Percentiles rank a stretch among this genome's conserved stretches.
phyloP scores from a whole-genome alignment of 78 protist genomes.

The Dictyostelium discoideum region DNA sequence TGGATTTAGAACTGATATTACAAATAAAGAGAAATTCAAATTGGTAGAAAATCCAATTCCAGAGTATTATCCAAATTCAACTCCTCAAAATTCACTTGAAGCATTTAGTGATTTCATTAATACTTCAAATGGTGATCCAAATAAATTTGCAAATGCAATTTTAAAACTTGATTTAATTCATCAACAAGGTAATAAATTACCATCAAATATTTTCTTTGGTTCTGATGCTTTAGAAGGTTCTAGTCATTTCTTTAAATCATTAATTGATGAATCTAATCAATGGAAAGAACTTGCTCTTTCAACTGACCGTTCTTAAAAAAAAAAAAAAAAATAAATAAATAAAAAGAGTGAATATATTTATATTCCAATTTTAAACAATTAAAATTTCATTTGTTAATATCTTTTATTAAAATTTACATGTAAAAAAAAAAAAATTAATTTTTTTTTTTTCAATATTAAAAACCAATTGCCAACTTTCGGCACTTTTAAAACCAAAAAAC shows the following conservation, averaged over 20 bases:
- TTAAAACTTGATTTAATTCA: neutral
- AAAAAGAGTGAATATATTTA: too few species aligned
- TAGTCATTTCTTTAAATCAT: neutral
- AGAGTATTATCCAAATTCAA: neutral
- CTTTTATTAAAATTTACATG: too few species aligned
- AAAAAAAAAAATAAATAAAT: too few species aligned
- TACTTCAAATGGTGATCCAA: slow-evolving; percentile 18
- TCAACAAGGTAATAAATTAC: neutral
- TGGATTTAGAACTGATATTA: neutral
- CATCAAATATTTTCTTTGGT: neutral
- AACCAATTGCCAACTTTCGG: too few species aligned
- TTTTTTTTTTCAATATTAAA: too few species aligned
- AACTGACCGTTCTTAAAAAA: neutral
- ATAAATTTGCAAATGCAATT: neutral
- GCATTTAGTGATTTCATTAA: neutral
- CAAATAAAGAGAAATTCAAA: neutral
- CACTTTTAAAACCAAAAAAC: too few species aligned
- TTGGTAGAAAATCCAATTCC: neutral
- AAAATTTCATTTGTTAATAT: too few species aligned
- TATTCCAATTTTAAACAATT: too few species aligned
- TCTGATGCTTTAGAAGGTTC: neutral
- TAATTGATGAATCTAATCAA: neutral
- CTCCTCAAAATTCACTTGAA: neutral
- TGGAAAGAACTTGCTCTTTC: neutral
- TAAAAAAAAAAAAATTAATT: too few species aligned